Conservation (phyloP, 495 filamentous ascomycete species). For the Hypoxylon perforatum region DNA sequence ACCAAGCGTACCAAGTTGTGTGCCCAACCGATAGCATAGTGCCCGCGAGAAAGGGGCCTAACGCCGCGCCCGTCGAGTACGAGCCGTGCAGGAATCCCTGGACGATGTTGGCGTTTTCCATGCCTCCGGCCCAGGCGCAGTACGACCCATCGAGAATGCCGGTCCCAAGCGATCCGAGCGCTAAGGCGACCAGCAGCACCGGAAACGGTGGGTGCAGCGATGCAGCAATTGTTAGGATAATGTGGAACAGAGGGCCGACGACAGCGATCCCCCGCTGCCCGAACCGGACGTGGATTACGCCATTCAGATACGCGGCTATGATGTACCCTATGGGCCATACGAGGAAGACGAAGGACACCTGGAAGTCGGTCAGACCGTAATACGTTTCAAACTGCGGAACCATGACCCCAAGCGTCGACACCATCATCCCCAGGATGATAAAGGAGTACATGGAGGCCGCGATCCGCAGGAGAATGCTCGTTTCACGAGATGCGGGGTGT, state of each 20-base stretch:
- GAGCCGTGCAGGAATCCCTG: constrained; percentile 71
- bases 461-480: constrained; percentile 16
- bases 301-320: constrained; percentile 68
- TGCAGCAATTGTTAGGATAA: constrained; percentile 72
- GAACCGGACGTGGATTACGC: constrained; percentile 55
- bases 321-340: constrained; percentile 76
- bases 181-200: constrained; percentile 68
- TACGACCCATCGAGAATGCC: constrained; percentile 71
- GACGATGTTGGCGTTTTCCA: constrained; percentile 68
- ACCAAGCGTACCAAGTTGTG: constrained; percentile 65
- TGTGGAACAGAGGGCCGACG: constrained; percentile 65
- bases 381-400: constrained; percentile 56
- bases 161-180: constrained; percentile 69
- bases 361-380: constrained; percentile 72
- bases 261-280: constrained; percentile 75
- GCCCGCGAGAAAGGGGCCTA: constrained; percentile 74
- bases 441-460: constrained; percentile 32
- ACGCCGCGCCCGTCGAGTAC: constrained; percentile 74
- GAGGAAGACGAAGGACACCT: constrained; percentile 78
- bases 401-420: constrained; percentile 36
- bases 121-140: constrained; percentile 76
- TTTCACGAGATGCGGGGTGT: neutral
- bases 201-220: constrained; percentile 72
- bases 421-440: constrained; percentile 24
- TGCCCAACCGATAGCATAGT: constrained; percentile 61